Evolutionary conservation across 805 yeast species (phyloP), one percentile per base, ranked within the genome.

Genomic region (Henningerozyma blattae): DNA sequence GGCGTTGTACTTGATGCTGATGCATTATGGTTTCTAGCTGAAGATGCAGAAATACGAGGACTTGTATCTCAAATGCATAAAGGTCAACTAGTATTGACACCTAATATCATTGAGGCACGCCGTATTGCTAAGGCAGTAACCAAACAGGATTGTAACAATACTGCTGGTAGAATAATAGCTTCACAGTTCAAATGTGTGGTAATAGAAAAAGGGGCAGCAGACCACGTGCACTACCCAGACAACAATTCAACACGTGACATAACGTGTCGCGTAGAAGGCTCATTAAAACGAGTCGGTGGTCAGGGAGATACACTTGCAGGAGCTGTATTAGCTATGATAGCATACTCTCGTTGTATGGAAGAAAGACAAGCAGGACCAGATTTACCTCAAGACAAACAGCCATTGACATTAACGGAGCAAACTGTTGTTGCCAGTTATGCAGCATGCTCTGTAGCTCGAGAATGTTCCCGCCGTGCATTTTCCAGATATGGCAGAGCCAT

Each of bases 241-340:
- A 60, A 66, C 33, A 72, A 70, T 2, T 62, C 34, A 14, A 20
- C 24, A 5, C 10, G 22, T 20, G n/a, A 24, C 6, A 6, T 24
- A 9, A 12, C 7, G 5, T 24, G 27, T n/a, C n/a, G 15, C 6
- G 15, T 12, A 24, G 27, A 24, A 12, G 96, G 97, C 1, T 77
- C 91, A 5, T 56, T 61, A 32, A 79, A 83, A 48, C 66, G 98
- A 34, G 93, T 83, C 6, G 95, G 96, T 10, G 98, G 98, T 0
- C 97, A 91, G 59, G 98, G 98, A 18, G 98, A 91, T 47, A 81
- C 95, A 0, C 55, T 91, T 27, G 72, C 89, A 1, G 98, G 98
- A 0, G 63, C 83, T 17, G 58, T 86, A n/a, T 86, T 87, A 1
- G 78, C 94, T 0, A 64, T 89, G 47, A 48, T 82, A 22, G 82